Percentiles rank a stretch among this genome's conserved stretches.
phyloP scores from a whole-genome alignment of 2,329 filamentous ascomycete species.

The Scolecobasidium constrictum region DNA sequence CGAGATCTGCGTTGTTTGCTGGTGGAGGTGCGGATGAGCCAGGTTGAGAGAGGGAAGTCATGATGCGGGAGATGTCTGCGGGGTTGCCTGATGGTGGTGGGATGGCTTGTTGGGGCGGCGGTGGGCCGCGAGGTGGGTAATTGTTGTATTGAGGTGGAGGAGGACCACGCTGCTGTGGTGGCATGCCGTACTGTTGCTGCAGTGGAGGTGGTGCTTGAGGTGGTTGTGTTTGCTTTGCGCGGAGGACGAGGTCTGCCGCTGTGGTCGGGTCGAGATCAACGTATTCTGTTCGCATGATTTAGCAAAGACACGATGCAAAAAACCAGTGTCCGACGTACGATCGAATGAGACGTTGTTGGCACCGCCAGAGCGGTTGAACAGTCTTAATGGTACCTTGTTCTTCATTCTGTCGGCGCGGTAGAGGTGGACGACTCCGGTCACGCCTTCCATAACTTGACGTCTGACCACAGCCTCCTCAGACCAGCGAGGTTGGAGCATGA shows the following conservation, averaged over 20 bases:
- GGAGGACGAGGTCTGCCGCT: conserved; percentile 69
- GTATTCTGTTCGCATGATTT: conserved; percentile 49
- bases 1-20: conserved; percentile 3
- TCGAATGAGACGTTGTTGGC: conserved; percentile 69
- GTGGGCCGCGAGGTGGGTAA: background rate
- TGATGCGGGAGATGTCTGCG: background rate
- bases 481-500: conserved; percentile 68
- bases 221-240: conserved; percentile 42
- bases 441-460: conserved; percentile 78
- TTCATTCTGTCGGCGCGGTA: conserved; percentile 56
- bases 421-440: conserved; percentile 72
- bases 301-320: conserved; percentile 14
- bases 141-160: conserved; percentile 4
- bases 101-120: background rate
- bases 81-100: background rate
- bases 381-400: conserved; percentile 67
- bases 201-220: background rate
- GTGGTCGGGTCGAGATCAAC: conserved; percentile 67
- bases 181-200: conserved; percentile 1
- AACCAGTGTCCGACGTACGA: conserved; percentile 31
- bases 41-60: background rate
- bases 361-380: conserved; percentile 74
- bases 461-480: conserved; percentile 71
- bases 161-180: background rate
- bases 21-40: background rate